phyloP scores from a whole-genome alignment of 345 rosid genomes.

The Lumnitzera racemosa region DNA sequence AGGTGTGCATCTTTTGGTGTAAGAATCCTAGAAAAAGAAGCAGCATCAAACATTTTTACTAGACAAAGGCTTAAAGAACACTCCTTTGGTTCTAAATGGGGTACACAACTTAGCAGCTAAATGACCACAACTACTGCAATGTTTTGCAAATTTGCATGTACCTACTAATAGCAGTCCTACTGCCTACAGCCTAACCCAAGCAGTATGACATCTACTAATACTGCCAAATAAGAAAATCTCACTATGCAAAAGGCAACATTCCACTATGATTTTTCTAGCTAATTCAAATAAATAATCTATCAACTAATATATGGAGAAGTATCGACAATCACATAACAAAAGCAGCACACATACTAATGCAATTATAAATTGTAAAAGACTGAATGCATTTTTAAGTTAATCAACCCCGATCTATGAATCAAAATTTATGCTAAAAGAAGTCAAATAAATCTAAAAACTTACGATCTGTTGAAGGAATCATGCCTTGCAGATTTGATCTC shows the following conservation, averaged over 20 bases:
- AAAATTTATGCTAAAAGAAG: background rate
- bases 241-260: too few species aligned
- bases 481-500: slow-evolving; percentile 64
- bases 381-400: background rate
- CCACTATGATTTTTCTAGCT: too few species aligned
- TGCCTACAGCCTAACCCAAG: background rate
- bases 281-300: too few species aligned
- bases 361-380: background rate
- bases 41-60: background rate
- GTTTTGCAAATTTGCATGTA: background rate
- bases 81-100: background rate
- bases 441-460: slow-evolving; percentile 22
- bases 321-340: too few species aligned
- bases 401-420: background rate
- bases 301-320: too few species aligned
- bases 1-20: slow-evolving; percentile 59
- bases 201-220: background rate
- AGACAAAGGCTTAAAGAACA: background rate
- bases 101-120: background rate
- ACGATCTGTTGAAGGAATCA: slow-evolving; percentile 70
- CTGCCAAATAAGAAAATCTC: too few species aligned
- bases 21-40: slow-evolving; percentile 37
- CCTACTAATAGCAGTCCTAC: too few species aligned
- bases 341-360: too few species aligned
- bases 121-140: background rate